Base-by-base conservation (phyloP, 495 filamentous ascomycete species). In the Extremus antarcticus region DNA sequence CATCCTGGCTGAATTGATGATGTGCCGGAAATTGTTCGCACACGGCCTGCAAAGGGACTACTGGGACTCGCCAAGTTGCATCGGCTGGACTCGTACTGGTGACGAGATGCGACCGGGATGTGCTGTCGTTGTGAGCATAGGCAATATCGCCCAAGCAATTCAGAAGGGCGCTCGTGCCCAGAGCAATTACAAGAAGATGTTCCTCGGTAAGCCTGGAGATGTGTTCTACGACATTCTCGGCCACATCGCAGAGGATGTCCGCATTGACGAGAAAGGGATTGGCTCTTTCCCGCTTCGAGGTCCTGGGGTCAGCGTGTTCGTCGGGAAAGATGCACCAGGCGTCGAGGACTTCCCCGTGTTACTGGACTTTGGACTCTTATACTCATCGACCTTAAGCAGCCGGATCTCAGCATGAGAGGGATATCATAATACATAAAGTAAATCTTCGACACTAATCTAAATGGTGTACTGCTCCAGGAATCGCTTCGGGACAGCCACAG, bases 21-120 rank as follows among this genome's bases (percentile, higher is more conserved):
- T 83, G 21, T 83, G 80, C 4, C 73, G 85, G 4, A 86, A 83
- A 64, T 69, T 84, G 1, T 88, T 86, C 59, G 76, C 81, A 0
- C 85, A 86, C 62, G 85, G 85, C 11, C 65, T 72, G 25, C 85
- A 87, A 58, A 69, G 74, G 17, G 81, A 87, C 57, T 88, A 87
- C 65, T 85, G 84, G 56, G 77, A 86, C 66, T 73, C 74, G 41
- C 62, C 69, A 22, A 81, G 79, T 32, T 88, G 84, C 65, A 76
- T 89, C 55, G 85, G 84, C 61, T 88, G 81, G 71, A 78, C 84
- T 1, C 71, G 85, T 7, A 77, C 29, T 25, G 64, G 64, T 2
- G 43, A 60, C 0, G 48, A 47, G 50, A 61, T 63, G 17, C 21
- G 38, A 10, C 32, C 52, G 19, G 68, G 70, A 8, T 43, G 67